Conservation (phyloP, 495 filamentous ascomycete species). For the Aspergillus coremiiformis region DNA sequence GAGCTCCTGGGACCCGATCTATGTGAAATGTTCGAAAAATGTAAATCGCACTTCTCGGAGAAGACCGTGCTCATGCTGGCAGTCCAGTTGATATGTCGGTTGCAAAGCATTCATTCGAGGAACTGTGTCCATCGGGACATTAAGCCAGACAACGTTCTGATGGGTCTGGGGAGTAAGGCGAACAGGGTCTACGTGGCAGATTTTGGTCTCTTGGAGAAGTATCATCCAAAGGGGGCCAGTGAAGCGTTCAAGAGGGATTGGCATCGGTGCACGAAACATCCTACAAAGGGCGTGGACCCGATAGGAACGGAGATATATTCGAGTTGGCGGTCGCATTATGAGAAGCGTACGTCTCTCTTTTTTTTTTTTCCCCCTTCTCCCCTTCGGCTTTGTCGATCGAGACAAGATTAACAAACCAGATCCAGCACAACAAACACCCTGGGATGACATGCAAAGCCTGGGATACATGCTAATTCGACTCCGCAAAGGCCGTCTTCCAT, state of each 20-base stretch:
- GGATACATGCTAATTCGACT: conserved; percentile 36
- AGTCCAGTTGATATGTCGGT: conserved; percentile 18
- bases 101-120: conserved; percentile 18
- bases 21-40: conserved; percentile 29
- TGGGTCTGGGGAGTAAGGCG: conserved; percentile 24
- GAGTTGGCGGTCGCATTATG: not conserved
- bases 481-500: conserved; percentile 31
- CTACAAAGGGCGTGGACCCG: not conserved
- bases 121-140: conserved; percentile 29
- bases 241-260: no score
- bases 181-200: conserved; percentile 28
- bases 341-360: not conserved
- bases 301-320: not conserved
- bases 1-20: conserved; percentile 36
- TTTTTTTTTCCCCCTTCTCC: not conserved
- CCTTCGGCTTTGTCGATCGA: not conserved
- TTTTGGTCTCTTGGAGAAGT: conserved; percentile 15
- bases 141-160: conserved; percentile 31
- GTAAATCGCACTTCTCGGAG: conserved; percentile 23
- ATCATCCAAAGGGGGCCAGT: no score
- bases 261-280: not conserved
- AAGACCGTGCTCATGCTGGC: conserved; percentile 33
- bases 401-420: not conserved
- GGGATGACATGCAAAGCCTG: conserved; percentile 37
- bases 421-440: not conserved